phyloP scores from a whole-genome alignment of 2,329 filamentous ascomycete species.

The Cytospora piceae region DNA sequence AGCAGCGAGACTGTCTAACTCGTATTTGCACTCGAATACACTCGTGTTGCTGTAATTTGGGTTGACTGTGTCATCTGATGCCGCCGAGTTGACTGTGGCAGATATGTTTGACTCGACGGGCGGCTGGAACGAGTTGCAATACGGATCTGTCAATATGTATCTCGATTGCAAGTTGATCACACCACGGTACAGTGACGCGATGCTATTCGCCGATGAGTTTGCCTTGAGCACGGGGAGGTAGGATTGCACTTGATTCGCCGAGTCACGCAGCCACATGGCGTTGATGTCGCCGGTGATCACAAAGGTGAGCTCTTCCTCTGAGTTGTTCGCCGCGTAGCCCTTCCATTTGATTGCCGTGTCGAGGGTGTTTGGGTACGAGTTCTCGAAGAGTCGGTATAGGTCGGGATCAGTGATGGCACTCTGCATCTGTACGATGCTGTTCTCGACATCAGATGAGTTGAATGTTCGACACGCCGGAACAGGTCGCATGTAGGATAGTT shows the following conservation, averaged over 20 bases:
- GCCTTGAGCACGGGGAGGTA: conserved; percentile 68
- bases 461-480: conserved; percentile 78
- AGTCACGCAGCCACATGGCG: conserved; percentile 45
- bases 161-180: conserved; percentile 77
- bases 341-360: conserved; percentile 75
- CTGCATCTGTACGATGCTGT: conserved; percentile 72
- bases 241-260: conserved; percentile 71
- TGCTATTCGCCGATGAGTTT: conserved; percentile 51
- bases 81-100: conserved; percentile 59
- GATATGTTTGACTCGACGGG: conserved; percentile 72
- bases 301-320: conserved; percentile 66
- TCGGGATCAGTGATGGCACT: conserved; percentile 75
- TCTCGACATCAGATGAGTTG: conserved; percentile 74
- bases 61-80: conserved; percentile 62
- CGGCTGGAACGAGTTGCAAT: conserved; percentile 95
- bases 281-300: conserved; percentile 61
- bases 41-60: conserved; percentile 68
- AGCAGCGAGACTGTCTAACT: conserved; percentile 86
- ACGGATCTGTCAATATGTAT: conserved; percentile 71
- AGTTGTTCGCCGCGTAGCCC: conserved; percentile 59
- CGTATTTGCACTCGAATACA: conserved; percentile 96
- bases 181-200: conserved; percentile 72
- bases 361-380: conserved; percentile 74
- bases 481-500: conserved; percentile 81
- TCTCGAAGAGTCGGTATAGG: conserved; percentile 71